Evolutionary conservation across 305 asterid genomes (phyloP).

Genomic region (Solanum hybrid): DNA sequence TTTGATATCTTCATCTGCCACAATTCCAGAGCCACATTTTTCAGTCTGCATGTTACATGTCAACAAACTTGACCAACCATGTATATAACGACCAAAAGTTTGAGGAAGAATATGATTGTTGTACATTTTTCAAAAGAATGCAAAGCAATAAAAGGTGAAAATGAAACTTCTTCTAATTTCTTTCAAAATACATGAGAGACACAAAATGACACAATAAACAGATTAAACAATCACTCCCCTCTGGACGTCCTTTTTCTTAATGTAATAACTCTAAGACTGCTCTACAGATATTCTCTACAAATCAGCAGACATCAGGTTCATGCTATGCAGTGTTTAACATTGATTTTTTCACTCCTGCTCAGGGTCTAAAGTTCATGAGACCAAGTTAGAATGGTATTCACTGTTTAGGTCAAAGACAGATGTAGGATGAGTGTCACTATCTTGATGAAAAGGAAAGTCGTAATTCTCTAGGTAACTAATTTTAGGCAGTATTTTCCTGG

Average conservation of each 20-base stretch:
- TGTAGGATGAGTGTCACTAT: neutral
- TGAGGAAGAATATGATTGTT: neutral
- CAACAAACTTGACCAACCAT: neutral
- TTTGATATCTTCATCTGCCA: slow-evolving; percentile 87
- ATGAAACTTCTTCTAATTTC: neutral
- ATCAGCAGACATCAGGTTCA: neutral
- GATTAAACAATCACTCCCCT: neutral
- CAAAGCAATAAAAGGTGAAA: neutral
- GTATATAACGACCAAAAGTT: neutral
- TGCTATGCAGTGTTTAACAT: neutral
- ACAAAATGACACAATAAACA: slow-evolving; percentile 2
- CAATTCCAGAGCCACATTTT: slow-evolving; percentile 93
- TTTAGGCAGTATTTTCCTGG: neutral
- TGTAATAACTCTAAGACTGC: neutral
- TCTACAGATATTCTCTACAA: neutral
- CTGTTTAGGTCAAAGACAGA: neutral
- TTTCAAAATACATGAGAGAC: neutral
- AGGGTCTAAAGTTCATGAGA: neutral
- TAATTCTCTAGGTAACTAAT: neutral
- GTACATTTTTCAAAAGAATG: neutral
- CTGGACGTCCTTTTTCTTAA: neutral
- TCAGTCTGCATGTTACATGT: slow-evolving; percentile 56
- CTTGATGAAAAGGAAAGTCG: neutral
- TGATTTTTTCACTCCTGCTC: neutral
- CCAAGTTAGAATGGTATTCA: neutral